These are phyloP conservation scores for Phaeotremella skinneri DNA, from an alignment of 768 basidiomycete genomes.

Conservation along the genomic window DNA sequence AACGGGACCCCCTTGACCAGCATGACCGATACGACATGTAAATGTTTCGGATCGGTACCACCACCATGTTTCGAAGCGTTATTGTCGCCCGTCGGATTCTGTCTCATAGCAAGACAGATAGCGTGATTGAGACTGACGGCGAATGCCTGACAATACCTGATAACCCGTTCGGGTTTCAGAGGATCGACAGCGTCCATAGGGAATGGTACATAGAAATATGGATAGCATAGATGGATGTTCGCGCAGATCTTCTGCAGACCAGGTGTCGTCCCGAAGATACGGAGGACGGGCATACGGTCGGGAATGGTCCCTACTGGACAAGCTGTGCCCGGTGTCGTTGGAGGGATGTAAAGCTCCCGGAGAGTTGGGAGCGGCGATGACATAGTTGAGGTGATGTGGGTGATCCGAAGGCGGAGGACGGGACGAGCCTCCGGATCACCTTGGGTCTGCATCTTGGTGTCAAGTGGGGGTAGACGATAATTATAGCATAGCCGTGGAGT, in stretches of 20 bases:
- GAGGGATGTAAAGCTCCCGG: constrained; percentile 35
- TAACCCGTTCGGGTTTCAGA: constrained; percentile 57
- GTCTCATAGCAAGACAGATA: constrained; percentile 74
- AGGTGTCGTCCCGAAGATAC: constrained; percentile 82
- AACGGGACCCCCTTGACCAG: constrained; percentile 93
- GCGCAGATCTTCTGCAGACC: constrained; percentile 74
- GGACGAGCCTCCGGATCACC: not conserved
- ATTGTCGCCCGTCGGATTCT: constrained; percentile 63
- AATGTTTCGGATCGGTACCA: constrained; percentile 46
- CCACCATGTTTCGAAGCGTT: constrained; percentile 55
- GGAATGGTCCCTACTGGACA: constrained; percentile 53
- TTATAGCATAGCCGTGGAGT: too few relatives aligned
- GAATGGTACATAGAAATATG: constrained; percentile 90
- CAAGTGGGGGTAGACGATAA: too few relatives aligned
- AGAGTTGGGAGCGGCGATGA: constrained; percentile 38
- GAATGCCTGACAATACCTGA: constrained; percentile 66
- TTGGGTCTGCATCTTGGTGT: too few relatives aligned
- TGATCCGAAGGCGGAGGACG: constrained; percentile 50
- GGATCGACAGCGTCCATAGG: constrained; percentile 64
- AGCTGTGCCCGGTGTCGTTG: constrained; percentile 34
- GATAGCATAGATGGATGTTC: constrained; percentile 74
- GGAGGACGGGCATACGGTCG: constrained; percentile 70
- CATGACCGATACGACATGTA: constrained; percentile 64
- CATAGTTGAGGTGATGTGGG: constrained; percentile 48
- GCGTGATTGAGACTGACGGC: constrained; percentile 79